These are phyloP conservation scores for Botrytis hyacinthi DNA, from an alignment of 2,329 filamentous ascomycete species.

Conservation along the genomic window DNA sequence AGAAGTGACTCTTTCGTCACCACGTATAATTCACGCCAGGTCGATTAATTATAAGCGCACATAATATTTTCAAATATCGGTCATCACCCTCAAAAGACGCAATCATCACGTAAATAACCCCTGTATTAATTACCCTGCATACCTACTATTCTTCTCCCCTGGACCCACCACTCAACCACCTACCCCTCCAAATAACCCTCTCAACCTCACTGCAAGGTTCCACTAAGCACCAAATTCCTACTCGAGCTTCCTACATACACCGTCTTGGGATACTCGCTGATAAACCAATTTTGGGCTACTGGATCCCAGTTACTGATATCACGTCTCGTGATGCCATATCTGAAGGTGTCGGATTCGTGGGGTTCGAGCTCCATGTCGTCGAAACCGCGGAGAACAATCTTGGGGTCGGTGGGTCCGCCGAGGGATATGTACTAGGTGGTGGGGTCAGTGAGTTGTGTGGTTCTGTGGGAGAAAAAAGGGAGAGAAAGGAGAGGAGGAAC, in stretches of 20 bases:
- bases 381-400: conserved; percentile 71
- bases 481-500: conserved; percentile 6
- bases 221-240: conserved; percentile 31
- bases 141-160: too few species aligned
- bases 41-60: not conserved
- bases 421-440: conserved; percentile 65
- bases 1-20: not conserved
- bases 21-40: not conserved
- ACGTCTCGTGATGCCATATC: conserved; percentile 68
- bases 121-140: too few species aligned
- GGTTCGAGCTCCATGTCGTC: conserved; percentile 71
- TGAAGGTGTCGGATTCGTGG: conserved; percentile 65
- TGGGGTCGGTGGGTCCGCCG: conserved; percentile 71
- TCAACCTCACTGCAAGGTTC: conserved; percentile 43
- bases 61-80: too few species aligned
- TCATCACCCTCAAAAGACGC: rapidly evolving
- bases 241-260: conserved; percentile 36
- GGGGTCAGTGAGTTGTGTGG: not conserved
- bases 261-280: conserved; percentile 36
- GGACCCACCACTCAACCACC: not conserved
- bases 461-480: too few species aligned
- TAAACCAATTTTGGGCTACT: conserved; percentile 74
- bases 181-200: too few species aligned
- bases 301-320: conserved; percentile 89
- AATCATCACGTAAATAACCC: not conserved